Conservation (phyloP, 495 filamentous ascomycete species). For the Terfezia claveryi region DNA sequence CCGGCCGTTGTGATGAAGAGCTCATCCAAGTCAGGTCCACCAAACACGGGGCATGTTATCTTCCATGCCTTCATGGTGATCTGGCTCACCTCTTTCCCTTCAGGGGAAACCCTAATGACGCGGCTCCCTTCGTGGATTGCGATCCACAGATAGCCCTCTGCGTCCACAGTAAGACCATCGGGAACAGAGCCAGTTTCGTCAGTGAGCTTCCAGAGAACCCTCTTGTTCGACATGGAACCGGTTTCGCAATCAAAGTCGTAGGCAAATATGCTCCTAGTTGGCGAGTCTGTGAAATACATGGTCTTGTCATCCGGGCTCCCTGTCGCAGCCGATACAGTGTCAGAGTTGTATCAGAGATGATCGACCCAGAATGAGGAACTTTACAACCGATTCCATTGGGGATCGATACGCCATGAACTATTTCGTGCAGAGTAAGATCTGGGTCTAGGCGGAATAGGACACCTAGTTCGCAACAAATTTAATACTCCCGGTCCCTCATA, state of each 20-base stretch:
- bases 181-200: conserved; percentile 39
- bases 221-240: conserved; percentile 42
- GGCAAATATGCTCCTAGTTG: conserved; percentile 44
- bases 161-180: conserved; percentile 55
- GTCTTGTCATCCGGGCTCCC: conserved; percentile 40
- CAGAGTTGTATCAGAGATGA: not conserved
- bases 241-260: conserved; percentile 48
- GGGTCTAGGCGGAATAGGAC: conserved; percentile 42
- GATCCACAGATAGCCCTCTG: conserved; percentile 51
- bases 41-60: conserved; percentile 51
- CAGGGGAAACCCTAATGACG: conserved; percentile 43
- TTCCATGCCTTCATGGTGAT: conserved; percentile 44
- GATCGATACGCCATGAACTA: conserved; percentile 46
- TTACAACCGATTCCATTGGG: conserved; percentile 64
- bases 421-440: conserved; percentile 35
- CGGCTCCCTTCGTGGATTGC: conserved; percentile 51
- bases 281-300: conserved; percentile 68
- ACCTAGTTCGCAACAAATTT: conserved; percentile 20
- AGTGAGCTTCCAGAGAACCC: conserved; percentile 37
- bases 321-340: not conserved
- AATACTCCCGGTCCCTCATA: not conserved
- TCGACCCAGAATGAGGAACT: not conserved
- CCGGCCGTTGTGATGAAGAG: conserved; percentile 52
- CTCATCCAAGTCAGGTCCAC: conserved; percentile 33
- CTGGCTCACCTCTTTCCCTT: conserved; percentile 42